Conservation (phyloP, 352 stramenopile genomes). For the Halophytophthora polymorphica region DNA sequence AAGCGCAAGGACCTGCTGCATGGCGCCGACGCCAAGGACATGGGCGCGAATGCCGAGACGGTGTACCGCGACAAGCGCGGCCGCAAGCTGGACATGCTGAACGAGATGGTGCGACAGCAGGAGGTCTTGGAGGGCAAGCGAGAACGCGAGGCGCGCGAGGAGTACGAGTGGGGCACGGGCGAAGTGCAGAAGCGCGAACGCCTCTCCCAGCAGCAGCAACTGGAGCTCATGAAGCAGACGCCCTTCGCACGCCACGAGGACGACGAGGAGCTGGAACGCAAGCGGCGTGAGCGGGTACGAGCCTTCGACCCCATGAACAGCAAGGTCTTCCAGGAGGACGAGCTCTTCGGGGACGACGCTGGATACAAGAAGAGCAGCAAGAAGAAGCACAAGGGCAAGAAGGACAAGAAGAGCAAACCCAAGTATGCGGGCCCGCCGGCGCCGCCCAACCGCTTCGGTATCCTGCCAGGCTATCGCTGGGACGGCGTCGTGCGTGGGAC, state of each 20-base stretch:
- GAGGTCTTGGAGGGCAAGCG: conserved; percentile 75
- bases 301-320: conserved; percentile 80
- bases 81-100: conserved; percentile 84
- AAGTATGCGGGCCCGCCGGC: conserved; percentile 73
- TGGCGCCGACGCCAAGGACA: conserved; percentile 47
- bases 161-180: conserved; percentile 84
- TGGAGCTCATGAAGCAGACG: conserved; percentile 61
- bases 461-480: conserved; percentile 97
- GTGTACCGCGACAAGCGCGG: conserved; percentile 84
- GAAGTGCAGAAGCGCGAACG: conserved; percentile 76
- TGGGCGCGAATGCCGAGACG: conserved; percentile 76
- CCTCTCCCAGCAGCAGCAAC: conserved; percentile 47
- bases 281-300: conserved; percentile 52
- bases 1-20: conserved; percentile 54
- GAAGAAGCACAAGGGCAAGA: conserved; percentile 43
- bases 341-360: conserved; percentile 24
- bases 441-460: conserved; percentile 84
- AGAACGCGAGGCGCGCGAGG: conserved; percentile 69
- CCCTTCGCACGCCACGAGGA: conserved; percentile 71
- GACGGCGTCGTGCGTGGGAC: conserved; percentile 96
- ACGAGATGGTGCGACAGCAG: conserved; percentile 78
- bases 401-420: conserved; percentile 49
- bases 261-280: conserved; percentile 64
- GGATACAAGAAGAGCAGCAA: conserved; percentile 4
- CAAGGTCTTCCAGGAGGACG: conserved; percentile 69